Conservation (phyloP, 305 asterid genomes). For the Vinca major region DNA sequence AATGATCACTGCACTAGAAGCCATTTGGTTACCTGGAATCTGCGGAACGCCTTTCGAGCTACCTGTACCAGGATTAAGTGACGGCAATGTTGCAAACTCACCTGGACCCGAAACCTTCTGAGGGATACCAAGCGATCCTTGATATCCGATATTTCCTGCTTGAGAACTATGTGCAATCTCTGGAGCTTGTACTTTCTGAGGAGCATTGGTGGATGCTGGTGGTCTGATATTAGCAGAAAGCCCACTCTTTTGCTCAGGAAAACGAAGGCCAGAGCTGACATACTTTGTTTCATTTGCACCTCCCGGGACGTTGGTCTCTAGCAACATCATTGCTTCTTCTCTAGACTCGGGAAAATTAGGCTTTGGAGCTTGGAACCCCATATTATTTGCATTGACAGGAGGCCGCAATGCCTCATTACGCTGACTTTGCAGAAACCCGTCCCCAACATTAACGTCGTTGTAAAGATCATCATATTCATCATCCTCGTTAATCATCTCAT, state of each 20-base stretch:
- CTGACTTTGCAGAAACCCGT: slow-evolving; percentile 48
- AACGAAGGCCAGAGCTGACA: slow-evolving; percentile 29
- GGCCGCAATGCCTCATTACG: slow-evolving; percentile 16
- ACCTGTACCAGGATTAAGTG: slow-evolving; percentile 31
- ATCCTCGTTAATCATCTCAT: slow-evolving; percentile 63
- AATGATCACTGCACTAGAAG: slow-evolving; percentile 30
- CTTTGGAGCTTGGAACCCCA: slow-evolving; percentile 36
- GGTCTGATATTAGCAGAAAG: slow-evolving; percentile 30
- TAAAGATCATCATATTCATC: slow-evolving; percentile 88
- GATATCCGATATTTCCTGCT: slow-evolving; percentile 45
- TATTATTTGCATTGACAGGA: slow-evolving; percentile 23
- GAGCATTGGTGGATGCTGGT: slow-evolving; percentile 29
- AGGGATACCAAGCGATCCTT: slow-evolving; percentile 35
- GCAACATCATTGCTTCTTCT: slow-evolving; percentile 32
- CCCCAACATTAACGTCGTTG: slow-evolving; percentile 15
- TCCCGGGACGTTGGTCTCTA: slow-evolving; percentile 30
- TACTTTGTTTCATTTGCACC: too few species aligned
- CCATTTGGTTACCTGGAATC: slow-evolving; percentile 33
- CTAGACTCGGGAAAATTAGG: slow-evolving; percentile 29
- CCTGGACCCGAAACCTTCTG: slow-evolving; percentile 27
- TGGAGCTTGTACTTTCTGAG: slow-evolving; percentile 42
- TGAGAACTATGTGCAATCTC: slow-evolving; percentile 42
- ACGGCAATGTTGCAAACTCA: slow-evolving; percentile 31
- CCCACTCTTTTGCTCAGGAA: slow-evolving; percentile 43
- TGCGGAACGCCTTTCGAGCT: slow-evolving; percentile 39